A percentile compares a stretch with the other conserved stretches of the same genome.
Conservation (phyloP, 352 stramenopile genomes). For the Phytophthora rubi region DNA sequence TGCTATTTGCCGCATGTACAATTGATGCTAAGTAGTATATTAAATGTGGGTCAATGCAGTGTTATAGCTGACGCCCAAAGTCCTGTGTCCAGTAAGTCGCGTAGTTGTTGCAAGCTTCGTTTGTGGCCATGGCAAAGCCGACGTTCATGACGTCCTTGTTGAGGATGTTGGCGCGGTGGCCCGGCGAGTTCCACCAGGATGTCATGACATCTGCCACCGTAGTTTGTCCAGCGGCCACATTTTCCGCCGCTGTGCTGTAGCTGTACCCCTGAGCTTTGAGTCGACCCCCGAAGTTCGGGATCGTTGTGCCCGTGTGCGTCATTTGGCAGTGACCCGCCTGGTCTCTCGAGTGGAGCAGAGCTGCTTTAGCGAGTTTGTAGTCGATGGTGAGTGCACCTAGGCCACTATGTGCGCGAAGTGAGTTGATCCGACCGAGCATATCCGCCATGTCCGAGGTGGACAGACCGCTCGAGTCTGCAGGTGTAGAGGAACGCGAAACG, state of each 20-base stretch:
- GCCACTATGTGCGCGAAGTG: conserved; percentile 41
- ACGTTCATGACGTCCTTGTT: conserved; percentile 29
- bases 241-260: conserved; percentile 50
- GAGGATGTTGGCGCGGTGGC: conserved; percentile 54
- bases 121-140: conserved; percentile 28
- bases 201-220: conserved; percentile 49
- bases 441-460: conserved; percentile 23
- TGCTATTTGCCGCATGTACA: neutral
- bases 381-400: conserved; percentile 42
- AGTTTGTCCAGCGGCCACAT: conserved; percentile 50
- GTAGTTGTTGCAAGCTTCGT: conserved; percentile 38
- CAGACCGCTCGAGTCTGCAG: conserved; percentile 20
- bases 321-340: conserved; percentile 47
- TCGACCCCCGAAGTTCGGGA: conserved; percentile 35
- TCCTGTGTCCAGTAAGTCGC: conserved; percentile 59
- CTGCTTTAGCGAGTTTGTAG: conserved; percentile 19
- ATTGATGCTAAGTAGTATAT: neutral
- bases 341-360: conserved; percentile 35
- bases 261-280: conserved; percentile 49
- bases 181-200: conserved; percentile 55
- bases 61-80: conserved; percentile 29
- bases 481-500: conserved; percentile 19
- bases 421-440: conserved; percentile 51
- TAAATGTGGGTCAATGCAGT: neutral
- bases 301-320: conserved; percentile 45